A percentile compares a stretch with the other conserved stretches of the same genome.
These are phyloP conservation scores for Nyssa sinensis DNA, from an alignment of 148 eudicot genomes.

Conservation along the genomic window DNA sequence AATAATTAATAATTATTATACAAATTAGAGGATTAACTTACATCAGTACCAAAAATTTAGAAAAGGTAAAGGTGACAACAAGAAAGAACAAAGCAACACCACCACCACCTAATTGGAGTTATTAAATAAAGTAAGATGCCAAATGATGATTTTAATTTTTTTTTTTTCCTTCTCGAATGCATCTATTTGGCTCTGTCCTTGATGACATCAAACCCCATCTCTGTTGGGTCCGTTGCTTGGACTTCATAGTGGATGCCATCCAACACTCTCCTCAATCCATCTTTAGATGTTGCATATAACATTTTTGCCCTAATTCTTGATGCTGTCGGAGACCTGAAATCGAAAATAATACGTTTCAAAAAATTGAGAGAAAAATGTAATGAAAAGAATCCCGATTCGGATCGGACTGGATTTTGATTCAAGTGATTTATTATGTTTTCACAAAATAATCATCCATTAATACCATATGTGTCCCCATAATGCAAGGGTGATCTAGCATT, in stretches of 20 bases:
- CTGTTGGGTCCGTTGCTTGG: slow-evolving; percentile 93
- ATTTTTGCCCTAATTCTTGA: slow-evolving; percentile 90
- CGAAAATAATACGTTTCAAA: no score
- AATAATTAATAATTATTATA: no score
- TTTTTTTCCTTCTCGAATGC: no score
- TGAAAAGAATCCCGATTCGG: no score
- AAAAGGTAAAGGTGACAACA: neutral
- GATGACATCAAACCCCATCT: slow-evolving; percentile 91
- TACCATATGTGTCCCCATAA: no score
- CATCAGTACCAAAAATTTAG: slow-evolving; percentile 4
- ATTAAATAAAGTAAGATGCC: neutral
- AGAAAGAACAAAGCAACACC: no score
- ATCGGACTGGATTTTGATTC: no score
- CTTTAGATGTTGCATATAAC: slow-evolving; percentile 91
- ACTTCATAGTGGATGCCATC: slow-evolving; percentile 89
- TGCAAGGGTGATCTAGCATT: no score
- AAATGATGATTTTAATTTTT: no score
- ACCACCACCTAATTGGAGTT: neutral
- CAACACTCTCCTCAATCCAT: slow-evolving; percentile 79
- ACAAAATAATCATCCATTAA: no score
- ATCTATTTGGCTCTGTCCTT: slow-evolving; percentile 70
- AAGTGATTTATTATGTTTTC: no score
- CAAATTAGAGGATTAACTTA: slow-evolving; percentile 7
- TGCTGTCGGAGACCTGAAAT: slow-evolving; percentile 91
- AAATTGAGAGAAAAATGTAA: no score